A percentile compares a stretch with the other conserved stretches of the same genome.
These are phyloP conservation scores for Asterophora parasitica DNA, from an alignment of 768 basidiomycete genomes.

Conservation along the genomic window DNA sequence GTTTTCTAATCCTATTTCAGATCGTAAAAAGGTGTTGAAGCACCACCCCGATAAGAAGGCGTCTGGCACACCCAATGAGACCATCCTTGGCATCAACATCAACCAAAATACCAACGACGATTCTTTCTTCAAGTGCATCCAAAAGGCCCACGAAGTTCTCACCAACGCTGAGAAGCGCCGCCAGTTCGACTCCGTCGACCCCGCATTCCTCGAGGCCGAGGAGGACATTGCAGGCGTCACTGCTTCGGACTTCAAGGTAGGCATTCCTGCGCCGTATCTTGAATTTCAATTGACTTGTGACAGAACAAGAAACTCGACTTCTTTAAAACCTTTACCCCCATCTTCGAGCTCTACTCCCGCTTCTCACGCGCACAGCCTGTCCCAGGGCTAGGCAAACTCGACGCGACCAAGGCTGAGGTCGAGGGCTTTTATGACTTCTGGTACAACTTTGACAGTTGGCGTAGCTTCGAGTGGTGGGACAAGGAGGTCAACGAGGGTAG, in stretches of 20 bases:
- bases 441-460: constrained; percentile 99
- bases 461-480: constrained; percentile 96
- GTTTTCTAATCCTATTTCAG: constrained; percentile 33
- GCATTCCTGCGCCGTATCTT: neutral
- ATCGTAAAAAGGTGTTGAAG: constrained; percentile 98
- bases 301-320: constrained; percentile 57
- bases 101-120: constrained; percentile 91
- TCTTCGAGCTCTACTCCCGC: constrained; percentile 88
- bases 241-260: constrained; percentile 53
- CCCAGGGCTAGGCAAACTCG: constrained; percentile 66
- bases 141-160: constrained; percentile 95
- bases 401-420: constrained; percentile 75
- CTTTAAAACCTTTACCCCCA: constrained; percentile 69
- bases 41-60: constrained; percentile 98
- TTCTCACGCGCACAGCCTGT: constrained; percentile 87
- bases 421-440: constrained; percentile 97
- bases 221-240: constrained; percentile 64
- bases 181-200: constrained; percentile 97
- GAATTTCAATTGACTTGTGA: neutral
- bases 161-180: constrained; percentile 81
- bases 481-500: constrained; percentile 98
- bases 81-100: constrained; percentile 44
- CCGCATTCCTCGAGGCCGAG: constrained; percentile 64
- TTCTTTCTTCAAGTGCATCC: constrained; percentile 99
- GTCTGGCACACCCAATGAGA: constrained; percentile 25